phyloP scores from a whole-genome alignment of 73 alveolate genomes.

The Stentor roeselii region DNA sequence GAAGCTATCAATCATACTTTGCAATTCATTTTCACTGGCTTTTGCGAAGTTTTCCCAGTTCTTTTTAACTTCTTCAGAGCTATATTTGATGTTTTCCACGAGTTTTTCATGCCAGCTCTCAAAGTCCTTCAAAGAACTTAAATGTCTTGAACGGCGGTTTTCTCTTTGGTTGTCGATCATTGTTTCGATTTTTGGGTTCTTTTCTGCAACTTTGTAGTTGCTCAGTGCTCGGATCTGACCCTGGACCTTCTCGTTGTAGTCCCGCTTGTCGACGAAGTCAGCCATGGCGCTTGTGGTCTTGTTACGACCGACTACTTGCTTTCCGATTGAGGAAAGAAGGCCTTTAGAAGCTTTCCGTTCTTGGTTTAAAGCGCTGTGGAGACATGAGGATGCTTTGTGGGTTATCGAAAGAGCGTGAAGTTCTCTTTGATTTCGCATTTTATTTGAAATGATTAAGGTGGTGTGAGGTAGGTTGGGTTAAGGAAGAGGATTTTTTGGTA shows the following conservation, averaged over 20 bases:
- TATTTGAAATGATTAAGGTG: no score
- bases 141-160: conserved; percentile 56
- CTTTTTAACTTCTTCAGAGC: conserved; percentile 43
- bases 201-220: conserved; percentile 25
- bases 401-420: not conserved
- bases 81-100: conserved; percentile 49
- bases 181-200: conserved; percentile 40
- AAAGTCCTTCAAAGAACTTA: conserved; percentile 59
- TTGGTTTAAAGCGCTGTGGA: not conserved
- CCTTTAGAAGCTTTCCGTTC: not conserved
- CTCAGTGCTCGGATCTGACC: conserved; percentile 28
- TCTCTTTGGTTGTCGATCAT: conserved; percentile 65
- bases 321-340: conserved; percentile 13
- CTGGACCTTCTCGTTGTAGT: not conserved
- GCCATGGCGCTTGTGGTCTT: not conserved
- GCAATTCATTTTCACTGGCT: conserved; percentile 53
- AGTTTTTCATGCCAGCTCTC: conserved; percentile 61
- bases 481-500: no score
- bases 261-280: conserved; percentile 5
- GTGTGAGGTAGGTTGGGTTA: no score
- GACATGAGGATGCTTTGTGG: conserved; percentile 6
- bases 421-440: not conserved
- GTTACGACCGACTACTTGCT: not conserved
- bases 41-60: conserved; percentile 43
- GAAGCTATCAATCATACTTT: conserved; percentile 38